Base-by-base conservation (phyloP, 345 rosid genomes). In the Salix koriyanagi region DNA sequence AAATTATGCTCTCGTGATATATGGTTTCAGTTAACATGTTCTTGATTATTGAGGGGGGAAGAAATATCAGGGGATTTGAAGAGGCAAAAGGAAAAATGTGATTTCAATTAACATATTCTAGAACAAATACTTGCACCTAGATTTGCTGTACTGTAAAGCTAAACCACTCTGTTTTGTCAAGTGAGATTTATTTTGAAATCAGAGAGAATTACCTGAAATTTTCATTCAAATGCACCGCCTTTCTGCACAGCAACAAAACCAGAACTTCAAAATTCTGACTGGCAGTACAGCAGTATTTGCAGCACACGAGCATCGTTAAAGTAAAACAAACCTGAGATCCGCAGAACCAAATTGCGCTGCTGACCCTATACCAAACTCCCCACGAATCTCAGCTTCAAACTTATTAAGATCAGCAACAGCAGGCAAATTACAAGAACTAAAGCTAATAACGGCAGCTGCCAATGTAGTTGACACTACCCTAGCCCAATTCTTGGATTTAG, bases 291-390 rank as follows among this genome's bases (percentile, higher is more conserved):
- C 12, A 68, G 26, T 5, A 41, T 6, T 69, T 41, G 37, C 54
- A 9, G 3, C 34, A 67, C 23, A 21, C 26, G 9, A 21, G 23
- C 73, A 41, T 41, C 14, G 21, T 16, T 30, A 25, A 37, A 67
- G 30, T 30, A 65, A 5, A 70, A 73, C 44, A 58, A 70, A 90
- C 97, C 84, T 92, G 79, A 92, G 90, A 86, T 91, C 95, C 46
- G 98, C 97, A 67, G 91, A 87, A 77, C 98, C 97, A 15, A 84
- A 94, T 81, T 94, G 97, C 7, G 97, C 97, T 12, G 97, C 98
- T 2, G 97, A 94, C 11, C 97, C 97, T 1, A 91, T 92, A 26
- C 97, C 98, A 37, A 94, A 92, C 74, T 94, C 98, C 5, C 98
- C 97, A 5, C 95, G 90, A 34, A 74, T 88, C 34, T 89, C 97